These are phyloP conservation scores for Rubia yunnanensis DNA, from an alignment of 257 asterid species.

Conservation along the genomic window DNA sequence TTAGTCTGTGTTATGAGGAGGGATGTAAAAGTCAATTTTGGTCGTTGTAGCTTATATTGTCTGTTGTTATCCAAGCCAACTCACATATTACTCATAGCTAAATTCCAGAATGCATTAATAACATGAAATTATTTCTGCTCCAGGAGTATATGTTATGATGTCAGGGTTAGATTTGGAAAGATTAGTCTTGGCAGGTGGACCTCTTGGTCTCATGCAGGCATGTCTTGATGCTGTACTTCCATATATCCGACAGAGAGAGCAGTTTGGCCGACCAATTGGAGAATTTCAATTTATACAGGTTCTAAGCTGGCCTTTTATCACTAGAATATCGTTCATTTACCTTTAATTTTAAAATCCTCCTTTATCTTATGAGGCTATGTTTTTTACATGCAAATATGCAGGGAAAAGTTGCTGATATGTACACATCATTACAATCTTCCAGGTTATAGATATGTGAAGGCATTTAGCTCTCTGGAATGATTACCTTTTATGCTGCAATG, in stretches of 20 bases:
- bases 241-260: slow-evolving; percentile 78
- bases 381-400: slow-evolving; percentile 30
- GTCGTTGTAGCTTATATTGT: no score
- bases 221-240: slow-evolving; percentile 94
- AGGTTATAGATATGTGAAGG: slow-evolving; percentile 37
- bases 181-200: slow-evolving; percentile 92
- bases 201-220: slow-evolving; percentile 95
- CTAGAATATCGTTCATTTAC: not conserved
- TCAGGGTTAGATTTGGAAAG: slow-evolving; percentile 97
- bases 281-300: slow-evolving; percentile 94
- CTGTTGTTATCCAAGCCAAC: not conserved
- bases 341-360: not conserved
- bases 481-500: not conserved
- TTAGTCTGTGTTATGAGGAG: not conserved
- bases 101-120: slow-evolving; percentile 7
- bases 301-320: slow-evolving; percentile 7
- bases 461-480: not conserved
- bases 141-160: slow-evolving; percentile 99
- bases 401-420: slow-evolving; percentile 97
- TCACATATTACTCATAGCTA: not conserved
- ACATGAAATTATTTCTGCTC: slow-evolving; percentile 18
- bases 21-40: no score
- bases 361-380: slow-evolving; percentile 5
- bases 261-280: slow-evolving; percentile 88
- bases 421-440: slow-evolving; percentile 87